Percentiles rank a stretch among this genome's conserved stretches.
Evolutionary conservation across 2,329 filamentous ascomycete species (phyloP).

Genomic region (Pestalotiopsis sp.): DNA sequence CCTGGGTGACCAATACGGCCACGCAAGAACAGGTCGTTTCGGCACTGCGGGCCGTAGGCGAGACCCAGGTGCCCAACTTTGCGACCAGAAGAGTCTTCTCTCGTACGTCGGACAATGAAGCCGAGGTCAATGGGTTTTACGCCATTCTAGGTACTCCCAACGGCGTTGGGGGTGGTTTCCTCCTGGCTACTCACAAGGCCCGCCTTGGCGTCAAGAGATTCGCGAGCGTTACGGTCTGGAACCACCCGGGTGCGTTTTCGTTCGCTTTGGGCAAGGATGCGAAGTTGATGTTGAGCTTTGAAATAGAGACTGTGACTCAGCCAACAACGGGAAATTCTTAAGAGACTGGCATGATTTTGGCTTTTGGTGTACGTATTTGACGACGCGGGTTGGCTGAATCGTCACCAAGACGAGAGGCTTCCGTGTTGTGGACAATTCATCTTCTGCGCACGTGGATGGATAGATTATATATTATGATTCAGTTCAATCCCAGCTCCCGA

Average conservation of each 20-base stretch:
- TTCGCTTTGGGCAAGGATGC: background rate
- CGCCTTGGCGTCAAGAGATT: background rate
- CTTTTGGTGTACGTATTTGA: background rate
- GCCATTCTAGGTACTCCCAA: conserved; percentile 8
- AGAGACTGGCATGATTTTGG: background rate
- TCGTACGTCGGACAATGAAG: background rate
- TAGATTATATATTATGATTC: background rate
- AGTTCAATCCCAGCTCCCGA: background rate
- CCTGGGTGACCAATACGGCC: background rate
- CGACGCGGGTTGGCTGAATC: background rate
- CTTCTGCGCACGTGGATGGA: background rate
- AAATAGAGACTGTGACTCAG: background rate
- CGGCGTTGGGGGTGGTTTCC: background rate
- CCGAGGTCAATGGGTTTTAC: conserved; percentile 4
- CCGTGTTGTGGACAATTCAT: background rate
- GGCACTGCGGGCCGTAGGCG: background rate
- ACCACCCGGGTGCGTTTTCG: background rate
- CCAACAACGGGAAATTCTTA: background rate
- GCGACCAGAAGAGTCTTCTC: background rate
- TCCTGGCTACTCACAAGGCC: conserved; percentile 8
- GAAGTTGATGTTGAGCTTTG: conserved; percentile 1
- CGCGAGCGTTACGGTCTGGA: conserved; percentile 1
- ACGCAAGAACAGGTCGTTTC: conserved; percentile 9
- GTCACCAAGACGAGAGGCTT: background rate
- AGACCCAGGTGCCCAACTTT: background rate